Conservation (phyloP, 1,284 basidiomycete genomes). For the Porogramme epimiltina region DNA sequence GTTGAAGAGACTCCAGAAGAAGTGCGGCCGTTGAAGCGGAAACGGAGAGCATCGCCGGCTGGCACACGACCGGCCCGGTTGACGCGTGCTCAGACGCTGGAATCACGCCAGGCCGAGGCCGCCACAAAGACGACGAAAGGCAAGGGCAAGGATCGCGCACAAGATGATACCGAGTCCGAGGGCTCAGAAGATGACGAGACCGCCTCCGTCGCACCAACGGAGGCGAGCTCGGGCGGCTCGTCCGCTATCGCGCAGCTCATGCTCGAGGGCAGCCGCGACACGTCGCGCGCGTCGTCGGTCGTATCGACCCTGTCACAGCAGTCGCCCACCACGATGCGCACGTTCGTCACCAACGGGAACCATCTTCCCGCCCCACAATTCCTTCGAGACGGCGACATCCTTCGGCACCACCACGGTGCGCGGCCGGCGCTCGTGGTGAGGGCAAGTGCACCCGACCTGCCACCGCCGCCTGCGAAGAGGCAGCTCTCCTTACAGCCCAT, state of each 20-base stretch:
- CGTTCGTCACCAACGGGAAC: slow-evolving; percentile 27
- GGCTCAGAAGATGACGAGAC: slow-evolving; percentile 13
- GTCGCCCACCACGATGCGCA: slow-evolving; percentile 27
- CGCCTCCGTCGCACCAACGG: slow-evolving; percentile 22
- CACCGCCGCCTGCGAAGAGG: neutral
- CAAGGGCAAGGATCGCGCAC: slow-evolving; percentile 24
- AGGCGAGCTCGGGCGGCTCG: slow-evolving; percentile 36
- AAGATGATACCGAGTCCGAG: slow-evolving; percentile 12
- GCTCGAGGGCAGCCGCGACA: slow-evolving; percentile 33
- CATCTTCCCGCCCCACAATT: slow-evolving; percentile 26
- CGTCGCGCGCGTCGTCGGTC: slow-evolving; percentile 52
- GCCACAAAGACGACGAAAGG: slow-evolving; percentile 10
- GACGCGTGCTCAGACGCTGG: slow-evolving; percentile 22
- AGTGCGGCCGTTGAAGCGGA: slow-evolving; percentile 21
- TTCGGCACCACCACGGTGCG: slow-evolving; percentile 35
- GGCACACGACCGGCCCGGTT: slow-evolving; percentile 11
- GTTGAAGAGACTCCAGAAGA: slow-evolving; percentile 5
- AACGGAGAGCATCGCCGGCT: slow-evolving; percentile 14
- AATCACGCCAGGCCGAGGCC: neutral
- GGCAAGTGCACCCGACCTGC: slow-evolving; percentile 5
- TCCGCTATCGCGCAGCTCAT: slow-evolving; percentile 28
- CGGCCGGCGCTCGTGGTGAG: slow-evolving; percentile 14
- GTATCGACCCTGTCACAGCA: slow-evolving; percentile 34
- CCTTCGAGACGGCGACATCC: slow-evolving; percentile 31
- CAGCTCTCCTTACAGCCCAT: slow-evolving; percentile 13